These are phyloP conservation scores for Plenodomus biglobosus DNA, from an alignment of 2,329 filamentous ascomycete genomes.

Conservation along the genomic window DNA sequence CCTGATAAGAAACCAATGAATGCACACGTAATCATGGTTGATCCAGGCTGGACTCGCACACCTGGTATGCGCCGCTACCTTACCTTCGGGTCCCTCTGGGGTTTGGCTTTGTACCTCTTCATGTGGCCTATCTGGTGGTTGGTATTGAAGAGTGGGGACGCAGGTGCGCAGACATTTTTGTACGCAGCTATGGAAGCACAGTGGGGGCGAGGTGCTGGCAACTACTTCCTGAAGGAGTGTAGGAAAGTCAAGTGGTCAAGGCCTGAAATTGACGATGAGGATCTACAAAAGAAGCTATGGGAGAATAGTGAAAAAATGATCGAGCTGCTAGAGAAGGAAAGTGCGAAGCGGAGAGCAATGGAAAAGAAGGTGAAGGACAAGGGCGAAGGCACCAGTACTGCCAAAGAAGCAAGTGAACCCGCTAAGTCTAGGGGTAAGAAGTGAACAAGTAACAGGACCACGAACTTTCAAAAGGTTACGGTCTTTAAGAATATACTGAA, in stretches of 20 bases:
- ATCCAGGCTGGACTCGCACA: slow-evolving; percentile 82
- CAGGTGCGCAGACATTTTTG: slow-evolving; percentile 84
- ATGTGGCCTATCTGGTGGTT: slow-evolving; percentile 85
- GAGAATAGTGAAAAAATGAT: slow-evolving; percentile 79
- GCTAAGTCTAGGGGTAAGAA: slow-evolving; percentile 29
- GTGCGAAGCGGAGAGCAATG: slow-evolving; percentile 63
- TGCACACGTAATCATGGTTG: slow-evolving; percentile 79
- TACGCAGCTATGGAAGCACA: slow-evolving; percentile 80
- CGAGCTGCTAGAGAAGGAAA: slow-evolving; percentile 76
- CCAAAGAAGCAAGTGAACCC: slow-evolving; percentile 19
- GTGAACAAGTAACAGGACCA: not conserved
- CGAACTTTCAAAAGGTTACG: not conserved
- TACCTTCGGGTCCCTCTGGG: slow-evolving; percentile 79
- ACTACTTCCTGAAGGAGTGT: slow-evolving; percentile 86
- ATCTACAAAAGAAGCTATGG: slow-evolving; percentile 82
- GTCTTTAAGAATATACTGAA: not conserved
- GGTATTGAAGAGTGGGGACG: slow-evolving; percentile 77
- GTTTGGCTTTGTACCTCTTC: slow-evolving; percentile 73
- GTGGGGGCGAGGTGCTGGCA: slow-evolving; percentile 66
- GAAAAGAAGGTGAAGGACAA: slow-evolving; percentile 57
- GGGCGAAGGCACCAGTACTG: slow-evolving; percentile 20
- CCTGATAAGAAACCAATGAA: slow-evolving; percentile 83
- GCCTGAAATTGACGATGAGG: slow-evolving; percentile 75
- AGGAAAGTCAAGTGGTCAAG: slow-evolving; percentile 71
- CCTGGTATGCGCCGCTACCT: slow-evolving; percentile 87